phyloP scores from a whole-genome alignment of 2,329 filamentous ascomycete genomes.

The Cladosporium sp. region DNA sequence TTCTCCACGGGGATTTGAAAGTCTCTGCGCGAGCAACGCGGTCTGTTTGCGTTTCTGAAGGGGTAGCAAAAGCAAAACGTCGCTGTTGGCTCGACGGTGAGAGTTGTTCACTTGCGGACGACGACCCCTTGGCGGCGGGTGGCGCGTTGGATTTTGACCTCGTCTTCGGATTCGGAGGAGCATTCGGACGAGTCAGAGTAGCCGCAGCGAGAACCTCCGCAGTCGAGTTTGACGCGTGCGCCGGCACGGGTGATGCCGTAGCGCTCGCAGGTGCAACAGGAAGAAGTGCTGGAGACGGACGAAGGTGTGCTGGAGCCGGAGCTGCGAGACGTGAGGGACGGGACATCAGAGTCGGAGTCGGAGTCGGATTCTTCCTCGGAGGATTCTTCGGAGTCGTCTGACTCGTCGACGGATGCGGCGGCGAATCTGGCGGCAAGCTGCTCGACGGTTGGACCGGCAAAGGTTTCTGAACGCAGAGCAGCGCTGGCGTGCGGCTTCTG shows the following conservation, averaged over 20 bases:
- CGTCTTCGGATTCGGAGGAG: constrained; percentile 63
- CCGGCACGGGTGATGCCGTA: constrained; percentile 90
- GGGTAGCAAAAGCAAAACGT: not conserved
- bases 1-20: not conserved
- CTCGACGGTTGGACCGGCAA: constrained; percentile 69
- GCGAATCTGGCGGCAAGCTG: constrained; percentile 64
- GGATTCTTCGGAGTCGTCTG: constrained; percentile 57
- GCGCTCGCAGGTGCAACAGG: constrained; percentile 84
- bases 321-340: constrained; percentile 65
- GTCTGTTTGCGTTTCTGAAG: not conserved
- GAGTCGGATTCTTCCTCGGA: constrained; percentile 62
- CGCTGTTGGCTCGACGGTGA: not conserved
- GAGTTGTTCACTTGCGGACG: constrained; percentile 28
- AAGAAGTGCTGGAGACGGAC: constrained; percentile 47
- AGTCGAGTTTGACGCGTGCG: constrained; percentile 93
- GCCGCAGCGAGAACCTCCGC: constrained; percentile 81
- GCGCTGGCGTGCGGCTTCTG: constrained; percentile 81
- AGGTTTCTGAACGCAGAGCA: constrained; percentile 78
- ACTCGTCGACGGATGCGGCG: constrained; percentile 40
- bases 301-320: constrained; percentile 55
- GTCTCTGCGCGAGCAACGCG: not conserved
- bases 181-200: constrained; percentile 66
- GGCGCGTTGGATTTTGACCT: constrained; percentile 33
- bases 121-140: constrained; percentile 45
- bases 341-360: constrained; percentile 35